Base-by-base conservation (phyloP, 2,329 filamentous ascomycete genomes). In the Blastomyces gilchristii region DNA sequence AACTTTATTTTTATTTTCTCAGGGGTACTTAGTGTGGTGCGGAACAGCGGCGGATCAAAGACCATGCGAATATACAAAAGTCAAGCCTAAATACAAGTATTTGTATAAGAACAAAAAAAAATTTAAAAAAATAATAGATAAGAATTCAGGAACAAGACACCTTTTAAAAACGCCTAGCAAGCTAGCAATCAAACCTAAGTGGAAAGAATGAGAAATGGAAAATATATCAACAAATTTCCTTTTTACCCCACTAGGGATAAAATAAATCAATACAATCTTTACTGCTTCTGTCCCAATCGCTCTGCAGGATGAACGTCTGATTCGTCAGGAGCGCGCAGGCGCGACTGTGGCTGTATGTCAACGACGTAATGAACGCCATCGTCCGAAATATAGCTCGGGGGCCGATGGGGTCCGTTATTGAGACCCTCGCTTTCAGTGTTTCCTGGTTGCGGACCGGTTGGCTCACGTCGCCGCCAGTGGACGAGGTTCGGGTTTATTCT, bases 401-500 rank as follows among this genome's bases (percentile, higher is more conserved):
- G 90, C 0, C 89, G 81, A 64, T 76, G 75, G n/a, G 72, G 64
- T 58, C 69, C 52, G 52, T 64, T 58, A 43, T 61, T 56, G 25
- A 67, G 64, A 66, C 70, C 62, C 67, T 71, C 47, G 67, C 62
- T 11, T 65, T 50, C 56, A 67, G 63, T 43, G 68, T 62, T 43
- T 60, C 37, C 49, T 61, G 28, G 28, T 50, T 57, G 52, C 16
- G 39, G 3, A 58, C 25, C n/a, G 1, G 12, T 47, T 53, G 58
- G 37, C 5, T 66, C 78, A 67, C 86, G 88, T 47, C 87, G 84
- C 73, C 88, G 86, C 90, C 90, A 95, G 72, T 89, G 91, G 34
- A 96, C 80, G 16, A 90, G 80, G 70, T 93, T 85, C 0, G 91
- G 91, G 69, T 96, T 88, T 41, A 91, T 87, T 58, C 89, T 82